Evolutionary conservation across 805 yeast genomes (phyloP), one percentile per base, ranked within the genome.

Genomic region (Metschnikowia picachoensis): DNA sequence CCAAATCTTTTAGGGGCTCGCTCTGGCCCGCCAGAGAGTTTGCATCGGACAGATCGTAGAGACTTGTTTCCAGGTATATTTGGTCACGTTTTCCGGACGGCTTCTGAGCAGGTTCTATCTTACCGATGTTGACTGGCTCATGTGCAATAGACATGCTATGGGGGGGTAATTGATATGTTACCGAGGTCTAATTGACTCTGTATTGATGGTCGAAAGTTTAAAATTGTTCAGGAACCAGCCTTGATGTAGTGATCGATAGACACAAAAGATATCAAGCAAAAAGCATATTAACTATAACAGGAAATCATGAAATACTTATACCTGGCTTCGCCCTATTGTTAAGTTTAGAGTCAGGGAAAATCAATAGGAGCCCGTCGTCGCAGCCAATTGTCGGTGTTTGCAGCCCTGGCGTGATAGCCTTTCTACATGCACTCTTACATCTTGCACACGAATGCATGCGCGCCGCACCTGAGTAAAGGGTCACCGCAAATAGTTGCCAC

Each of bases 361-460:
- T 33, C 32, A 28, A 27, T 27, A 29, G 32, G 31, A 39, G 41
- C 41, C 38, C 27, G 47, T 44, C 27, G 47, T 44, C 47, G 47
- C 47, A 44, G 47, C 47, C 47, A 44, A 15, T 37, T 31, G 31
- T 30, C 8, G 20, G 14, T n/a, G 41, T 44, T 39, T 44, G 47
- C 47, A 44, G 47, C 43, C 43, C 47, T 30, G 36, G 15, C 34
- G 25, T 12, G 46, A 37, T 15, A 32, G 16, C 30, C 16, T 7
- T 9, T 38, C 30, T 20, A 20, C 28, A 16, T 32, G 20, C 29
- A 37, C 46, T 32, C 27, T 33, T 30, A n/a, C 29, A 17, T 13
- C 9, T 30, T 39, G 35, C 42, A 31, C 35, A 37, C 30, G 13
- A n/a, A 12, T 5, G 30, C 42, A 17, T 8, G 28, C 13, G 20